Evolutionary conservation across 129 eudicot species (phyloP).

Genomic region (Escallonia rubra): DNA sequence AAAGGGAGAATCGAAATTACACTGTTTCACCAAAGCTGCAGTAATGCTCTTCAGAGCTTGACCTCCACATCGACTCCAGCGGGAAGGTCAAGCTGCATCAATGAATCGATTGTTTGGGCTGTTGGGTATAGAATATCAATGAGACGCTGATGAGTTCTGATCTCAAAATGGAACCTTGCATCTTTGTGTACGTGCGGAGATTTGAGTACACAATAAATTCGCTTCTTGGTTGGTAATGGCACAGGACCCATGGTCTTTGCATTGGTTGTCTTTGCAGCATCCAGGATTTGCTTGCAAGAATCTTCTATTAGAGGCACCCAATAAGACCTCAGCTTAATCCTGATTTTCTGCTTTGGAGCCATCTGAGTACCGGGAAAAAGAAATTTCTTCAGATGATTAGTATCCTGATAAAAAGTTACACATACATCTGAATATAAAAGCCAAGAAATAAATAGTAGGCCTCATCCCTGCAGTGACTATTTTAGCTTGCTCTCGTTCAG

Average conservation of each 20-base stretch:
- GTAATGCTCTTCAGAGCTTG: slow-evolving; percentile 46
- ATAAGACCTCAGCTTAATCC: slow-evolving; percentile 79
- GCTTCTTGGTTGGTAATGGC: slow-evolving; percentile 82
- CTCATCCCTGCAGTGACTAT: not conserved
- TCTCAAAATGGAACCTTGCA: slow-evolving; percentile 92
- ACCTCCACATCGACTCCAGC: slow-evolving; percentile 96
- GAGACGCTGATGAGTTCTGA: slow-evolving; percentile 87
- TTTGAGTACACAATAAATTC: slow-evolving; percentile 76
- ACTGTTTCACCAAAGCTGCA: not conserved
- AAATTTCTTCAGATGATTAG: not conserved
- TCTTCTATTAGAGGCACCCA: slow-evolving; percentile 88
- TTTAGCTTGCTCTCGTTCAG: not conserved
- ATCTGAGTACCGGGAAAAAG: slow-evolving; percentile 25
- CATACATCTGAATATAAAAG: too few species aligned
- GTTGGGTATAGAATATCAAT: slow-evolving; percentile 90
- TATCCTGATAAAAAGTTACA: not conserved
- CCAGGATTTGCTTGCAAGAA: slow-evolving; percentile 93
- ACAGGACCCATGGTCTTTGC: slow-evolving; percentile 90
- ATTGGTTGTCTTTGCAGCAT: slow-evolving; percentile 79
- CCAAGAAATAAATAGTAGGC: too few species aligned
- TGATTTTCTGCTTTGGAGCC: slow-evolving; percentile 79
- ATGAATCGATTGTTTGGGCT: slow-evolving; percentile 82
- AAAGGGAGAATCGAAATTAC: slow-evolving; percentile 13
- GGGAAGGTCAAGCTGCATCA: slow-evolving; percentile 94
- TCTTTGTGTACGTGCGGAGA: slow-evolving; percentile 99